phyloP scores from a whole-genome alignment of 2,329 filamentous ascomycete species.

The Penicillium sclerotigenum region DNA sequence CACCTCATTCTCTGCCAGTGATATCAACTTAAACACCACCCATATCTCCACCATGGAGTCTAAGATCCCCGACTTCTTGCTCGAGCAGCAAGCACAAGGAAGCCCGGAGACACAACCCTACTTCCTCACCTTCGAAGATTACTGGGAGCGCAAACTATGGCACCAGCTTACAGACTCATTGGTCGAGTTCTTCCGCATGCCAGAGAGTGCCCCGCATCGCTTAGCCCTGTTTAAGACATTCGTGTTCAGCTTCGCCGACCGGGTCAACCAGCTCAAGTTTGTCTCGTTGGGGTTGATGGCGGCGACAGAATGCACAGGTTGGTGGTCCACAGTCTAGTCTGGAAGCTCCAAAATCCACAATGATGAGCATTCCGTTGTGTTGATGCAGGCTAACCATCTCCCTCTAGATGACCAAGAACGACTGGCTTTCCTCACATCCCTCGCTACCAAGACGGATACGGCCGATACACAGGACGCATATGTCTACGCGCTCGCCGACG shows the following conservation, averaged over 20 bases:
- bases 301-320: constrained; percentile 67
- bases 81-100: constrained; percentile 81
- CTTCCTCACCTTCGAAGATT: constrained; percentile 90
- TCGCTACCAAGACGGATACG: constrained; percentile 86
- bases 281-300: constrained; percentile 86
- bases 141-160: constrained; percentile 98
- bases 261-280: constrained; percentile 98
- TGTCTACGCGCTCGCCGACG: constrained; percentile 88
- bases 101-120: constrained; percentile 83
- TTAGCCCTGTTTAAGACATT: constrained; percentile 91
- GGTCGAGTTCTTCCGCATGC: constrained; percentile 79
- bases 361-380: neutral
- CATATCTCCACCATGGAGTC: constrained; percentile 65
- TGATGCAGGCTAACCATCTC: constrained; percentile 12
- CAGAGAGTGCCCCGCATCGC: constrained; percentile 77
- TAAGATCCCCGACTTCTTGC: constrained; percentile 86
- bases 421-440: constrained; percentile 75
- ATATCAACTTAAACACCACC: neutral
- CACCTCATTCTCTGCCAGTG: neutral
- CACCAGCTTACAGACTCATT: constrained; percentile 93
- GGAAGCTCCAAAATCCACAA: neutral
- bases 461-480: constrained; percentile 91
- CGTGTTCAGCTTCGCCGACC: constrained; percentile 92
- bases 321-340: neutral
- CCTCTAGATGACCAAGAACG: constrained; percentile 78